Conservation (phyloP, 805 yeast genomes). For the Wickerhamiella brachini region DNA sequence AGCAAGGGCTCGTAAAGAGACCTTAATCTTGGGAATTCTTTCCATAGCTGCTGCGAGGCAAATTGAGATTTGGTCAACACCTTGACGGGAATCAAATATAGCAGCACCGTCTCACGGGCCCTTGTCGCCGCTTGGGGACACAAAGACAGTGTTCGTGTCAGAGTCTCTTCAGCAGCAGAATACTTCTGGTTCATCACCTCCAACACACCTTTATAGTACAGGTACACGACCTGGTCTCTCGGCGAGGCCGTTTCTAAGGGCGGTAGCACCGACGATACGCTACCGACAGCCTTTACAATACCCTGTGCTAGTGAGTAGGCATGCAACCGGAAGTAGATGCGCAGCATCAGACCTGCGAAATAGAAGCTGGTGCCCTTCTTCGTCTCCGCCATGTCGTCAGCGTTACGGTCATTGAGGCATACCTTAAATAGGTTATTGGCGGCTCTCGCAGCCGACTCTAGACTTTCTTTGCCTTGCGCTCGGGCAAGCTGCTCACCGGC, state of each 20-base stretch:
- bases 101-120: slow-evolving; percentile 10
- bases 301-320: slow-evolving; percentile 17
- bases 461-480: neutral
- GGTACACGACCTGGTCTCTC: slow-evolving; percentile 8
- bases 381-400: neutral
- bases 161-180: slow-evolving; percentile 3
- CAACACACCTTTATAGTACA: slow-evolving; percentile 13
- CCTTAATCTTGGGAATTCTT: slow-evolving; percentile 6
- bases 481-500: neutral
- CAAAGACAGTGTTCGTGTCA: slow-evolving; percentile 5
- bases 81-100: slow-evolving; percentile 12
- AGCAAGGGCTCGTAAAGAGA: slow-evolving; percentile 9
- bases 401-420: slow-evolving; percentile 2
- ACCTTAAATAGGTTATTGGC: neutral
- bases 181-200: slow-evolving; percentile 12
- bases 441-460: neutral
- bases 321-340: slow-evolving; percentile 13
- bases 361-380: slow-evolving; percentile 2
- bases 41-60: slow-evolving; percentile 12
- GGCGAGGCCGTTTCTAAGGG: slow-evolving; percentile 7
- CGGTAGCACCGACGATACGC: slow-evolving; percentile 8
- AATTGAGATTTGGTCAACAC: slow-evolving; percentile 3
- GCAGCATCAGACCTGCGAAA: slow-evolving; percentile 8
- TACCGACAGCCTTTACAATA: slow-evolving; percentile 10
- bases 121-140: neutral